Evolutionary conservation across 2,329 filamentous ascomycete genomes (phyloP), one percentile per base, ranked within the genome.

Genomic region (Drechslerella dactyloides): DNA sequence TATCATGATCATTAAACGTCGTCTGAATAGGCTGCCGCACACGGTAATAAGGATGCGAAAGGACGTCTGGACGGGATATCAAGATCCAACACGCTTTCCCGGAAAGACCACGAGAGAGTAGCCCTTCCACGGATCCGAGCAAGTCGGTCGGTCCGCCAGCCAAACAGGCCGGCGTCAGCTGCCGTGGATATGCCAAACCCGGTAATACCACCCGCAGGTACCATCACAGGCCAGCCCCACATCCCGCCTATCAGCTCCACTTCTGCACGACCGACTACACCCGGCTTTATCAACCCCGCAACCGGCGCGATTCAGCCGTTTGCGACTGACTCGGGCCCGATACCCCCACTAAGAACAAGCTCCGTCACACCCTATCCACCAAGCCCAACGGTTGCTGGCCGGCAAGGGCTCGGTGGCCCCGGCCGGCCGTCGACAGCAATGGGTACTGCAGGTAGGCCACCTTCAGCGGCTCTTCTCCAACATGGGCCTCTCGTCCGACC

Each of bases 61-160:
- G 85, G 85, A 51, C 87, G 94, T 48, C 86, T 99, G 65, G 90
- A 96, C 54, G 92, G 90, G 56, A 87, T 99, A 58, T 88, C 87
- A 52, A 87, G 90, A 76, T 89, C 91, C 63, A 91, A 91, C 80
- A 90, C 90, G 2, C 83, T 97, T 52, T 96, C 91, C 1, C 93
- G 93, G 81, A 86, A 89, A 75, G 94, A 97, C 77, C 94, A 99
- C 78, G 93, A 97, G 79, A 91, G 92, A 62, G 89, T 96, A 46
- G 93, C 94, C 0, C 87, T 99, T 74, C 89, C 87, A 56, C 87
- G 90, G 59, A 97, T 99, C 82, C 96, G 74, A 64, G 74, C 76
- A 23, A 75, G 75, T 21, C 59, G 68, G 11, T 72, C 68, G 5
- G 68, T 72, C 2, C 68, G 68, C 17, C 30, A 48, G 55, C 68